Evolutionary conservation across 257 asterid species (phyloP), one percentile per base, ranked within the genome.

Genomic region (Echium plantagineum): DNA sequence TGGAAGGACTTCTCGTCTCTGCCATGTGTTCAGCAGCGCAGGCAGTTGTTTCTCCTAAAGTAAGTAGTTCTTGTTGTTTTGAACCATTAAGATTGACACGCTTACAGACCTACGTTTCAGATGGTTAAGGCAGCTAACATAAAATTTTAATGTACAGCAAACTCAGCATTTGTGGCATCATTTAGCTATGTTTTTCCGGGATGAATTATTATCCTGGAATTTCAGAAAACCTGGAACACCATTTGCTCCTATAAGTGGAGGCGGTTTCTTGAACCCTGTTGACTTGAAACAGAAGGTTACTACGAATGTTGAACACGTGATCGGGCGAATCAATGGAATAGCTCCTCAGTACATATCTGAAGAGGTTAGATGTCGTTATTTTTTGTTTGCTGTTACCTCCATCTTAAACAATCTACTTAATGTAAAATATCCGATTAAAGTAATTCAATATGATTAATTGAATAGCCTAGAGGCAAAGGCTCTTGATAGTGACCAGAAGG

Each of bases 101-200:
- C 15, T 53, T 53, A 5, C 18, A 3, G 21, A 18, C 24, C 18
- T n/a, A n/a, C 26, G 6, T 53, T 52, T 28, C 32, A 28, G 32
- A 28, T 28, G 32, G 32, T 28, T 16, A 52, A 2, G 9, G 21
- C 13, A 12, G 7, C 17, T 53, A 9, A 18, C 21, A 53, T 53
- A 53, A 6, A 15, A n/a, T n/a, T n/a, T n/a, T 53, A n/a, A 53
- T 7, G 35, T 81, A 78, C 96, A 93, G 97, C 99, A 93, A 89
- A 86, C 74, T 67, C 96, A 89, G 71, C 99, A 89, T 75, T 51
- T 93, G 63, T 93, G 96, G 97, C 93, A 93, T 80, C 97, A 93
- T 74, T 72, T 93, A 75, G 99, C 99, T 3, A 86, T 89, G 96
- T 93, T 93, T 70, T 93, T 93, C 84, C 96, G 99, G n/a, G 99